These are phyloP conservation scores for Stagonosporopsis vannaccii DNA, from an alignment of 2,329 filamentous ascomycete genomes.

Conservation along the genomic window DNA sequence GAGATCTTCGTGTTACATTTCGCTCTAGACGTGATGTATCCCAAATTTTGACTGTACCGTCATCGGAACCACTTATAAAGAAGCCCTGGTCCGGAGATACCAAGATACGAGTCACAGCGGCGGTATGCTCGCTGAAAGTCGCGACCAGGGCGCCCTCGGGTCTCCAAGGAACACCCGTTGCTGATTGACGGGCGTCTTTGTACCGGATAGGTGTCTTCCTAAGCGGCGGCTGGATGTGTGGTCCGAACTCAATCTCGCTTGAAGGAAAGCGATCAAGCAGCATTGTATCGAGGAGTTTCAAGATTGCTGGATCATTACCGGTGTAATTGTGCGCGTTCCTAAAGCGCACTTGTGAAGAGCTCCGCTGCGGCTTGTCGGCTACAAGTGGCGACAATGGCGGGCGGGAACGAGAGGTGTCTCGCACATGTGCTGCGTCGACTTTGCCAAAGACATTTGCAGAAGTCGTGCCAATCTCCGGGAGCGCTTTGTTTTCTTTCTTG, in stretches of 20 bases:
- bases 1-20: conserved; percentile 85
- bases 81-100: conserved; percentile 91
- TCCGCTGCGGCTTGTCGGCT: conserved; percentile 40
- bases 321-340: conserved; percentile 81
- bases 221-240: conserved; percentile 75
- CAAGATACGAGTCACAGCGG: conserved; percentile 79
- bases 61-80: conserved; percentile 92
- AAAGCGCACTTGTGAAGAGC: conserved; percentile 55
- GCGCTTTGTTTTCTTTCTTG: conserved; percentile 66
- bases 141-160: conserved; percentile 85
- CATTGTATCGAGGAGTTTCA: conserved; percentile 79
- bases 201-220: conserved; percentile 61
- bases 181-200: conserved; percentile 58
- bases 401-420: conserved; percentile 41
- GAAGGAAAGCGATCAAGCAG: conserved; percentile 72
- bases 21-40: conserved; percentile 88
- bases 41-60: conserved; percentile 92
- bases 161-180: conserved; percentile 72
- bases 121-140: conserved; percentile 86
- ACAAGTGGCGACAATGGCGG: conserved; percentile 40
- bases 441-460: conserved; percentile 70
- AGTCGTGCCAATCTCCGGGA: conserved; percentile 70
- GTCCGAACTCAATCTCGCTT: conserved; percentile 74
- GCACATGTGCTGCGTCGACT: conserved; percentile 60
- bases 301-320: conserved; percentile 72